Conservation (phyloP, 129 eudicot genomes). For the Glebionis coronaria region DNA sequence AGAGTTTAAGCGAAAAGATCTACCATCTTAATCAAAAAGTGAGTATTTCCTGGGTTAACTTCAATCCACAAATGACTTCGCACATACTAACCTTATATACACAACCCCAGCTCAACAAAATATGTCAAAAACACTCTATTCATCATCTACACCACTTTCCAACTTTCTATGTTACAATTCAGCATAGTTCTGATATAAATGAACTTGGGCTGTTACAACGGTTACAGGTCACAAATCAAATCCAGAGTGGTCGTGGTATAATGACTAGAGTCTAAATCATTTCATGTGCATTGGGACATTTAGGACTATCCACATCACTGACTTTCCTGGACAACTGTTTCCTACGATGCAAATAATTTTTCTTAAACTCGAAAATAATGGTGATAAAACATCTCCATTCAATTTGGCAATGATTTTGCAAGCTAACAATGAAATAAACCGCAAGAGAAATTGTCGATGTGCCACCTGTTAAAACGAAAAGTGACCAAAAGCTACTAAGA, state of each 20-base stretch:
- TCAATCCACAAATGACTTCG: too few species aligned
- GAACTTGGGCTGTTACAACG: too few species aligned
- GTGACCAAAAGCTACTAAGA: slow-evolving; percentile 42
- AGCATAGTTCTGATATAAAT: too few species aligned
- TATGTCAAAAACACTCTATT: too few species aligned
- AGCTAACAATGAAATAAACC: slow-evolving; percentile 23
- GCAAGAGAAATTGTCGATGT: slow-evolving; percentile 37
- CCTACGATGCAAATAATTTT: slow-evolving; percentile 7
- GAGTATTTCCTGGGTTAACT: too few species aligned
- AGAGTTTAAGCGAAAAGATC: too few species aligned
- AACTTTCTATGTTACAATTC: too few species aligned
- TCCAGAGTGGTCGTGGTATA: background rate
- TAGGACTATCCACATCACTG: slow-evolving; percentile 23
- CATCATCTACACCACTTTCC: too few species aligned
- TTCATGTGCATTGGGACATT: slow-evolving; percentile 6
- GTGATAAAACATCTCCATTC: slow-evolving; percentile 3
- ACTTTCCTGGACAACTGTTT: slow-evolving; percentile 19
- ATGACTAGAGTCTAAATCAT: slow-evolving; percentile 5
- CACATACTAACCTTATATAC: too few species aligned
- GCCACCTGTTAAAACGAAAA: slow-evolving; percentile 37
- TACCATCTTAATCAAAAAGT: too few species aligned
- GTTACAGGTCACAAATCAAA: background rate
- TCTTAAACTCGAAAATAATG: slow-evolving; percentile 8
- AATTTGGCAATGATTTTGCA: slow-evolving; percentile 7
- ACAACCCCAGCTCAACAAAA: too few species aligned